Percentiles rank a stretch among this genome's conserved stretches.
phyloP scores from a whole-genome alignment of 1,284 basidiomycete species.

The Vanrija sp. region DNA sequence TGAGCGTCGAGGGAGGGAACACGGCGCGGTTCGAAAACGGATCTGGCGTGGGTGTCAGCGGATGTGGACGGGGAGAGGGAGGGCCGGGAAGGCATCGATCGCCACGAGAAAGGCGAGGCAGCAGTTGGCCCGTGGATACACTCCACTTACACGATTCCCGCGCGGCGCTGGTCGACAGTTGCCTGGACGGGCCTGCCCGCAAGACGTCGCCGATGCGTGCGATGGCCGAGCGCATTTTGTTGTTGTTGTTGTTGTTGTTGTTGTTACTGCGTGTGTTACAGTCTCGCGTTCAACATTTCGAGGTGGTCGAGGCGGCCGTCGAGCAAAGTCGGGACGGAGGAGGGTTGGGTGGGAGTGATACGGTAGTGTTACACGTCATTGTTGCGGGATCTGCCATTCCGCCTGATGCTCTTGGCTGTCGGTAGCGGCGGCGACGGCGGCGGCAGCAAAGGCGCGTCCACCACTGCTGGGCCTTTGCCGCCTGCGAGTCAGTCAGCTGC shows the following conservation, averaged over 20 bases:
- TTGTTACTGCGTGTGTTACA: neutral
- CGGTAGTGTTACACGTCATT: no score
- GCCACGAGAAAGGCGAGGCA: neutral
- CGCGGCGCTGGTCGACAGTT: constrained; percentile 1
- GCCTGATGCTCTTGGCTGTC: no score
- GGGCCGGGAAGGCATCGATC: neutral
- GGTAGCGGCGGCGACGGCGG: no score
- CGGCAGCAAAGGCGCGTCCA: no score
- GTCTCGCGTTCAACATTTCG: neutral
- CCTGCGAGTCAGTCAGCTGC: no score
- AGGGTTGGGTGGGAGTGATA: no score
- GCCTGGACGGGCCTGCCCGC: constrained; percentile 8
- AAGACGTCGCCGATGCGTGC: constrained; percentile 6
- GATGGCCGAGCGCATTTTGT: constrained; percentile 4
- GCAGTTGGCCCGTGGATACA: neutral
- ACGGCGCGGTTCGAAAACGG: constrained; percentile 70
- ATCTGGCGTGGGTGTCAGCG: constrained; percentile 50
- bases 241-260: neutral
- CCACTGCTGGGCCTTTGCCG: no score
- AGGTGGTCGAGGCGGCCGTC: no score
- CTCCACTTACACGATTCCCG: neutral
- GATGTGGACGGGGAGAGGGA: neutral
- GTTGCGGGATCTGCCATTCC: no score
- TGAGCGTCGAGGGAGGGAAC: constrained; percentile 54
- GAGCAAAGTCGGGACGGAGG: no score